Conservation (phyloP, 108 stramenopile species). For the Cylindrotheca closterium region DNA sequence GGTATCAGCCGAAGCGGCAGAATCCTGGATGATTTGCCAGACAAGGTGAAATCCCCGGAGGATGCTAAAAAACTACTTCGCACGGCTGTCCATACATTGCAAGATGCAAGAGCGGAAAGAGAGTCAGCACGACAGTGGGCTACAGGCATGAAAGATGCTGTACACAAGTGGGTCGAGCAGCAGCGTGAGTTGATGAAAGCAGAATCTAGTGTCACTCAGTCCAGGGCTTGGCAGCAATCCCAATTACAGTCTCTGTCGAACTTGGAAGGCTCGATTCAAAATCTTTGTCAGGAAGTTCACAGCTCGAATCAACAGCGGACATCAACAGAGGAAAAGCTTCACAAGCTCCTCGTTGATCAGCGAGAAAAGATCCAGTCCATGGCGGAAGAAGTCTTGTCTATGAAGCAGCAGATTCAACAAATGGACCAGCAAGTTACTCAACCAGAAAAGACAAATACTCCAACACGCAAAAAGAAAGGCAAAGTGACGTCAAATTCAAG, state of each 20-base stretch:
- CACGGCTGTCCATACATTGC: slow-evolving; percentile 22
- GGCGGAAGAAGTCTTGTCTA: neutral
- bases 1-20: neutral
- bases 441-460: neutral
- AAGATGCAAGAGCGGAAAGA: slow-evolving; percentile 41
- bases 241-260: slow-evolving; percentile 7
- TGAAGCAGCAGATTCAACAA: neutral
- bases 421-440: neutral
- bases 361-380: slow-evolving; percentile 1
- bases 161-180: slow-evolving; percentile 41
- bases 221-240: slow-evolving; percentile 1
- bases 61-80: slow-evolving; percentile 30
- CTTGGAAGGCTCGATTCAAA: slow-evolving; percentile 24
- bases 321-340: slow-evolving; percentile 16
- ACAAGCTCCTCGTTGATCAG: slow-evolving; percentile 25
- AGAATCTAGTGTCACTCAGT: slow-evolving; percentile 11
- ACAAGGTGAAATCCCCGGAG: slow-evolving; percentile 9
- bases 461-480: neutral
- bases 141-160: slow-evolving; percentile 31
- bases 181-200: slow-evolving; percentile 29
- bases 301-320: neutral
- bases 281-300: slow-evolving; percentile 25
- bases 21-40: neutral
- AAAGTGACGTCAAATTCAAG: neutral
- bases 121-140: slow-evolving; percentile 45